These are phyloP conservation scores for Melaleuca quinquenervia DNA, from an alignment of 345 rosid species.

Conservation along the genomic window DNA sequence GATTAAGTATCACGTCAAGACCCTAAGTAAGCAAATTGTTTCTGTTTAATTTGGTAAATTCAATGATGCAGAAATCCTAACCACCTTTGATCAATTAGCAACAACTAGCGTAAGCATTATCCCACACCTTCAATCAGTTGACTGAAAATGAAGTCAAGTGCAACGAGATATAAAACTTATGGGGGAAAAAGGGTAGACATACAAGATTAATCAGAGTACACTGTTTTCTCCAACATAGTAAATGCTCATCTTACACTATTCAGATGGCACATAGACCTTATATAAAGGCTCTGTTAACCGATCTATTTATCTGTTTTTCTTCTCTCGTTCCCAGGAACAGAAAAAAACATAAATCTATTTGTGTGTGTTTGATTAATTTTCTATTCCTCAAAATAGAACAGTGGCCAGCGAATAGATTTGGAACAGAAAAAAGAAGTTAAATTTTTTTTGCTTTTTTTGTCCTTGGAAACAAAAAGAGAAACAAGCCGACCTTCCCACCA, in stretches of 20 bases:
- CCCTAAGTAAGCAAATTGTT: not conserved
- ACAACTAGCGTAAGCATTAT: not conserved
- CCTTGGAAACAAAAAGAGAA: too few relatives aligned
- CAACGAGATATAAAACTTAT: not conserved
- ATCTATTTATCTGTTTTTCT: too few relatives aligned
- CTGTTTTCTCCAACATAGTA: not conserved
- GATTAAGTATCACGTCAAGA: not conserved
- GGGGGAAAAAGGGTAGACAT: not conserved
- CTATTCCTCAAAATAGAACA: too few relatives aligned
- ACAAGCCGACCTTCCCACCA: not conserved
- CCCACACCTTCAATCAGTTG: not conserved
- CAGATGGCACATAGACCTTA: not conserved
- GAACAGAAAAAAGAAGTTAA: too few relatives aligned
- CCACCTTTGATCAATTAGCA: not conserved
- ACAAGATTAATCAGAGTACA: not conserved
- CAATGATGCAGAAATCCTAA: not conserved
- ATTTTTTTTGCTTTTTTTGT: too few relatives aligned
- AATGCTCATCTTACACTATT: not conserved
- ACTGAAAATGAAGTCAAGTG: not conserved
- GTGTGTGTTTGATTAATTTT: too few relatives aligned
- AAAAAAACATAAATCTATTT: too few relatives aligned
- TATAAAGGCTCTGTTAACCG: not conserved
- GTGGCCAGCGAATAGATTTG: too few relatives aligned
- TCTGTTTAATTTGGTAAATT: not conserved
- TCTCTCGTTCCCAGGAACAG: too few relatives aligned